These are phyloP conservation scores for Suillus fuscotomentosus DNA, from an alignment of 768 basidiomycete genomes.

Conservation along the genomic window DNA sequence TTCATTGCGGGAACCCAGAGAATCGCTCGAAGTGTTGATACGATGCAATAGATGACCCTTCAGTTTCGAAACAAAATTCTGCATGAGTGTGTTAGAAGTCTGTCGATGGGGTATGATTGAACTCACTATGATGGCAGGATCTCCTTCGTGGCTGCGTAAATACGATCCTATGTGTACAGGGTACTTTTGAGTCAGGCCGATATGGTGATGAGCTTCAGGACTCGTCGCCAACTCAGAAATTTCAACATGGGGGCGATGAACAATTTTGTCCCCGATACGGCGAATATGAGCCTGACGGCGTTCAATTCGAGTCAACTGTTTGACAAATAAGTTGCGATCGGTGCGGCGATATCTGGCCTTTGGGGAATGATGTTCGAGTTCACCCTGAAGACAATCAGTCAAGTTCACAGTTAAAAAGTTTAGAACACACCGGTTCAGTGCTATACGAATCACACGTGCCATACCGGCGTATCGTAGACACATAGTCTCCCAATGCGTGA, in stretches of 20 bases:
- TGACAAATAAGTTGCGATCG: background rate
- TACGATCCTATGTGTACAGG: conserved; percentile 17
- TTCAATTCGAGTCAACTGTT: background rate
- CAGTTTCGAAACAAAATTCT: conserved; percentile 7
- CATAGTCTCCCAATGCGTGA: conserved; percentile 22
- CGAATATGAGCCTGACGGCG: conserved; percentile 6
- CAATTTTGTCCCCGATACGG: background rate
- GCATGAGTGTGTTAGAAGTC: conserved; percentile 3
- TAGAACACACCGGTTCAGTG: conserved; percentile 22
- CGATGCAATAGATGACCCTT: conserved; percentile 9
- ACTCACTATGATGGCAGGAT: background rate
- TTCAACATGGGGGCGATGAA: background rate
- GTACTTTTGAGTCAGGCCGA: conserved; percentile 2
- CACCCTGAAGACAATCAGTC: conserved; percentile 5
- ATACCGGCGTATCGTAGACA: conserved; percentile 13
- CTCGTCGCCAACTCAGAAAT: background rate
- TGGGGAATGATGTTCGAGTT: conserved; percentile 8
- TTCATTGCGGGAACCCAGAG: conserved; percentile 33
- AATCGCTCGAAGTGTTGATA: conserved; percentile 12
- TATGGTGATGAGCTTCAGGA: background rate
- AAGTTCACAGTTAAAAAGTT: too few relatives aligned
- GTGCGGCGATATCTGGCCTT: conserved; percentile 2
- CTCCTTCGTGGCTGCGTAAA: background rate
- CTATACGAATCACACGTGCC: conserved; percentile 37
- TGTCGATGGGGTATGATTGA: too few relatives aligned